Percentiles rank a stretch among this genome's conserved stretches.
phyloP scores from a whole-genome alignment of 257 asterid species.

The Scutellaria minor region DNA sequence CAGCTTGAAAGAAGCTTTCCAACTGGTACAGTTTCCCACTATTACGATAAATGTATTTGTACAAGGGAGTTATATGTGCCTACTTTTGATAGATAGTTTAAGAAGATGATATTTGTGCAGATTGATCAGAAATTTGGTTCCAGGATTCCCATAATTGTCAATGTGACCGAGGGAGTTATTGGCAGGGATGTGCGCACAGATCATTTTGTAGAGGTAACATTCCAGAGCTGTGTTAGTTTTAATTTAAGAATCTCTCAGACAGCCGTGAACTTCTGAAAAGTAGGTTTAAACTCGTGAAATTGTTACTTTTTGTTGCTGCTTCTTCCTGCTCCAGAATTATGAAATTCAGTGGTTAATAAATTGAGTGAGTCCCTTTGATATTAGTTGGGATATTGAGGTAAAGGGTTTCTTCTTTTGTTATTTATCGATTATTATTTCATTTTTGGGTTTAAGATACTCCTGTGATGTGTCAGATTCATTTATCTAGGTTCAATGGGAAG shows the following conservation, averaged over 20 bases:
- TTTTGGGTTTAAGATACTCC: conserved; percentile 10
- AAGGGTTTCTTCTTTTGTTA: too few relatives aligned
- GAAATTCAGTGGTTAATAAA: background rate
- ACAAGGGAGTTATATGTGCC: conserved; percentile 13
- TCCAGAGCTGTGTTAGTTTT: conserved; percentile 7
- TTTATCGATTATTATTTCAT: background rate
- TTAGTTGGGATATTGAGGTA: too few relatives aligned
- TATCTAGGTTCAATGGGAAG: conserved; percentile 69
- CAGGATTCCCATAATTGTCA: conserved; percentile 56
- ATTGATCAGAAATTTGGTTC: conserved; percentile 58
- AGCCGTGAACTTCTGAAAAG: conserved; percentile 15
- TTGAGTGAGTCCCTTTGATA: background rate
- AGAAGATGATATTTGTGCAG: conserved; percentile 48
- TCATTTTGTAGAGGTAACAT: conserved; percentile 65
- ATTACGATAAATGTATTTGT: background rate
- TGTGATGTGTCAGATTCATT: conserved; percentile 31
- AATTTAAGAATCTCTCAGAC: background rate
- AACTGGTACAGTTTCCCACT: conserved; percentile 48
- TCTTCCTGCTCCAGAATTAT: conserved; percentile 15
- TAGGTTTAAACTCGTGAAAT: background rate
- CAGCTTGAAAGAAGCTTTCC: conserved; percentile 47
- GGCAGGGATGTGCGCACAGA: conserved; percentile 62
- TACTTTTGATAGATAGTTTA: conserved; percentile 28
- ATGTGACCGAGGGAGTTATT: conserved; percentile 61
- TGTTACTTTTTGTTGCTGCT: background rate